Evolutionary conservation across 1,284 basidiomycete species (phyloP).

Genomic region (Pseudozyma flocculosa): DNA sequence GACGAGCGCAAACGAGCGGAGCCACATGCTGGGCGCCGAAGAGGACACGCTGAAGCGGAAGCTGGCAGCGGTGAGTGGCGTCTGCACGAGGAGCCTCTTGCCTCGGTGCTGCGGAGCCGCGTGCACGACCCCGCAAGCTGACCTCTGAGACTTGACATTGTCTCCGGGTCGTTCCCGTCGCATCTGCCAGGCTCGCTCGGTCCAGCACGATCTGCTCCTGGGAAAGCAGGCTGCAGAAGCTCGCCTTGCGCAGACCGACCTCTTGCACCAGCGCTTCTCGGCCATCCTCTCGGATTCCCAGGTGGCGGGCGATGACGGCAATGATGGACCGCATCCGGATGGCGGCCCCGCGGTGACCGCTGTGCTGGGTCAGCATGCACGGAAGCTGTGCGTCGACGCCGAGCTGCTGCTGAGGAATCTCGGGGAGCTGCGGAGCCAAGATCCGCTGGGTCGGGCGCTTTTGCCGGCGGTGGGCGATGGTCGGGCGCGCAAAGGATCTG

Average conservation of each 20-base stretch:
- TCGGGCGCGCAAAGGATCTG: conserved; percentile 2
- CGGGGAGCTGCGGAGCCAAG: conserved; percentile 18
- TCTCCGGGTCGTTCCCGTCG: not conserved
- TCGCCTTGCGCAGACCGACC: conserved; percentile 16
- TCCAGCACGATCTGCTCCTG: conserved; percentile 29
- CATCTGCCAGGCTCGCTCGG: conserved; percentile 16
- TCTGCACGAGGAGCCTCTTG: too few relatives aligned
- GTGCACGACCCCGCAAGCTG: not conserved
- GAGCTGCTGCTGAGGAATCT: conserved; percentile 31
- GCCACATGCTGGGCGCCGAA: conserved; percentile 30
- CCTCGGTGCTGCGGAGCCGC: not conserved
- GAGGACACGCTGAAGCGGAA: conserved; percentile 37
- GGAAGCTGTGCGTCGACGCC: conserved; percentile 34
- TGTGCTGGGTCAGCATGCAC: conserved; percentile 23
- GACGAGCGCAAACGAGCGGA: conserved; percentile 24
- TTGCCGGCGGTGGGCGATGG: conserved; percentile 3
- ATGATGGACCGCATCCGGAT: not conserved
- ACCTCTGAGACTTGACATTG: too few relatives aligned
- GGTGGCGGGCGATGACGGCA: not conserved
- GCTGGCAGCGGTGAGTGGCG: conserved; percentile 29
- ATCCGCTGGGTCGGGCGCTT: conserved; percentile 41
- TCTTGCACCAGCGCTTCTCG: conserved; percentile 19
- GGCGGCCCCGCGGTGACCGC: conserved; percentile 7
- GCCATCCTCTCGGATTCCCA: conserved; percentile 6
- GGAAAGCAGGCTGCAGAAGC: conserved; percentile 17